These are phyloP conservation scores for Kregervanrija pseudodelftensis DNA, from an alignment of 805 yeast species.

Conservation along the genomic window DNA sequence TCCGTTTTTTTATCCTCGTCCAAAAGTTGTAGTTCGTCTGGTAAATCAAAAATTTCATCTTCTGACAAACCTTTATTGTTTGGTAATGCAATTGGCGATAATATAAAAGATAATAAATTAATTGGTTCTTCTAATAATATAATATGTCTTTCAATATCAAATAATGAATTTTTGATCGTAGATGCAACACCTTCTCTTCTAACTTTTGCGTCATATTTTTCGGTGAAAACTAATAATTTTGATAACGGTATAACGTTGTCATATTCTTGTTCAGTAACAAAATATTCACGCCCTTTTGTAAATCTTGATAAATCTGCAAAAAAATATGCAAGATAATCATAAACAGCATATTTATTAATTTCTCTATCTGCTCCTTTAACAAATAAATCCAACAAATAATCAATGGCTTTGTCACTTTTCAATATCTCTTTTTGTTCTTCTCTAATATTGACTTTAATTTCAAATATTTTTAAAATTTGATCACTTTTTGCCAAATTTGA, in stretches of 20 bases:
- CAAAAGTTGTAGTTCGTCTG: conserved; percentile 78
- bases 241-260: conserved; percentile 74
- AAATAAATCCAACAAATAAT: conserved; percentile 81
- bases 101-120: conserved; percentile 72
- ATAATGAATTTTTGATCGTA: conserved; percentile 82
- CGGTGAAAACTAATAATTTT: conserved; percentile 78
- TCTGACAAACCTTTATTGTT: conserved; percentile 48
- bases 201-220: conserved; percentile 64
- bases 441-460: conserved; percentile 26
- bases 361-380: conserved; percentile 75
- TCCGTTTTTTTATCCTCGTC: conserved; percentile 75
- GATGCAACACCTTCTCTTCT: conserved; percentile 92
- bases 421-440: conserved; percentile 39
- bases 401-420: conserved; percentile 54
- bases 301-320: conserved; percentile 87
- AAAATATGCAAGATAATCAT: conserved; percentile 77
- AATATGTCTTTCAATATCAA: conserved; percentile 67
- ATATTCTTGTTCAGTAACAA: conserved; percentile 62
- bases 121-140: conserved; percentile 52
- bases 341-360: conserved; percentile 66
- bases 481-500: conserved; percentile 82
- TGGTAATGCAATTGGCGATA: conserved; percentile 76
- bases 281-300: conserved; percentile 65
- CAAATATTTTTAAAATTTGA: conserved; percentile 46
- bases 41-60: conserved; percentile 81